Percentiles rank a stretch among this genome's conserved stretches.
Conservation (phyloP, 345 rosid genomes). For the Mallotus nudiflorus region DNA sequence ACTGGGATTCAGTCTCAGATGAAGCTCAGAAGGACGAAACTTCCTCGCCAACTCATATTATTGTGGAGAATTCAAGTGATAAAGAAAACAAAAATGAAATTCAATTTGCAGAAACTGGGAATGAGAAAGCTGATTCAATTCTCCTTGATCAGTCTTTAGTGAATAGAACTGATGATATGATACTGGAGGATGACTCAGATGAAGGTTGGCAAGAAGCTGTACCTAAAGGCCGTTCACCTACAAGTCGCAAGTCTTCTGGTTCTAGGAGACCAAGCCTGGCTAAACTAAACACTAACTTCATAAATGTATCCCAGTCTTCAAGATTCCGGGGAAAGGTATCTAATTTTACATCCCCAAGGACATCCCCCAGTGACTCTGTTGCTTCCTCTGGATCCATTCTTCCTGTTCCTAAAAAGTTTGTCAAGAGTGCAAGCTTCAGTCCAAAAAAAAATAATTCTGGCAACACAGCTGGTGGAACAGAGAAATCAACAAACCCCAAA, state of each 20-base stretch:
- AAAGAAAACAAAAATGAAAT: conserved; percentile 74
- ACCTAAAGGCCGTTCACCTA: conserved; percentile 75
- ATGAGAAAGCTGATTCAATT: conserved; percentile 50
- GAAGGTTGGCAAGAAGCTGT: conserved; percentile 99
- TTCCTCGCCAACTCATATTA: conserved; percentile 41
- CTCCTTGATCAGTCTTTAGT: conserved; percentile 38
- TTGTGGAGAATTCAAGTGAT: conserved; percentile 63
- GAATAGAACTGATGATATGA: conserved; percentile 34
- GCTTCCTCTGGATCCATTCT: conserved; percentile 43
- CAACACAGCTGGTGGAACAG: conserved; percentile 43
- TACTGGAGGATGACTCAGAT: conserved; percentile 61
- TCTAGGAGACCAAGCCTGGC: conserved; percentile 80
- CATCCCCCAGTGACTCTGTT: conserved; percentile 48
- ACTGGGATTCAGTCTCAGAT: conserved; percentile 54
- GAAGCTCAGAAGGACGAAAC: conserved; percentile 67
- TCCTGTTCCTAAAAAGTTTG: conserved; percentile 54
- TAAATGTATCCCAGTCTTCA: conserved; percentile 61
- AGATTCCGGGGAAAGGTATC: conserved; percentile 62
- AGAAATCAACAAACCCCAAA: conserved; percentile 45
- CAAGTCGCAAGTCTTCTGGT: conserved; percentile 63
- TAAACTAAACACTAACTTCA: conserved; percentile 85
- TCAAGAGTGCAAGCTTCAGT: conserved; percentile 73
- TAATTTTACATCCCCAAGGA: conserved; percentile 63
- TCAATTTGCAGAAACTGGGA: conserved; percentile 46
- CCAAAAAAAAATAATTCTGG: conserved; percentile 49